A percentile compares a stretch with the other conserved stretches of the same genome.
Conservation (phyloP, 2,329 filamentous ascomycete genomes). For the Colletotrichum trifolii region DNA sequence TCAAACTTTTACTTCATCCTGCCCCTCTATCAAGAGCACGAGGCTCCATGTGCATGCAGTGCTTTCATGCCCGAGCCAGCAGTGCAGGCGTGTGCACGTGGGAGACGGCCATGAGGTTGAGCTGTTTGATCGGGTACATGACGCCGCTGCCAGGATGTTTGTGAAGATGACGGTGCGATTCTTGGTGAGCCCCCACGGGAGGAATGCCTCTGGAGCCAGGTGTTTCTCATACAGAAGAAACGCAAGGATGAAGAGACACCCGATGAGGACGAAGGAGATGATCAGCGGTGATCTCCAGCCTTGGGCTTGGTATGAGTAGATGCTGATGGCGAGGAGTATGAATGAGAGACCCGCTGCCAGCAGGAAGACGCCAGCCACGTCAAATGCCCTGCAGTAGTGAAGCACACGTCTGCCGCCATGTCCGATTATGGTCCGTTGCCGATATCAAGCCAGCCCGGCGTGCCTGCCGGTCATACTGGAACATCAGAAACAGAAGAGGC, state of each 20-base stretch:
- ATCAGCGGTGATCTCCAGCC: conserved; percentile 57
- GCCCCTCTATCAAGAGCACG: too few species aligned
- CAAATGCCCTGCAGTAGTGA: conserved; percentile 15
- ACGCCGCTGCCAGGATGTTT: conserved; percentile 36
- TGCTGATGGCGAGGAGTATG: conserved; percentile 62
- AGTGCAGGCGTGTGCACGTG: conserved; percentile 44
- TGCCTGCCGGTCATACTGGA: conserved; percentile 13
- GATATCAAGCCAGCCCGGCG: not conserved
- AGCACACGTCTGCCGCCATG: not conserved
- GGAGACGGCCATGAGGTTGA: conserved; percentile 3
- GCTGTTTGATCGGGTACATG: conserved; percentile 10
- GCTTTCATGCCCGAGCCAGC: not conserved
- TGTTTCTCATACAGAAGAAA: conserved; percentile 62
- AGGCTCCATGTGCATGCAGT: too few species aligned
- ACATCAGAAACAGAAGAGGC: conserved; percentile 6
- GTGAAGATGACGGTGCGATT: conserved; percentile 48
- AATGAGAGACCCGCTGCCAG: conserved; percentile 62
- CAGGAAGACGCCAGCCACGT: conserved; percentile 58
- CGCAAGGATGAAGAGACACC: conserved; percentile 58
- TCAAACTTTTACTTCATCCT: not conserved
- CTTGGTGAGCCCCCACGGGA: conserved; percentile 58
- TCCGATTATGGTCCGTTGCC: not conserved
- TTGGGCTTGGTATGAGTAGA: conserved; percentile 47
- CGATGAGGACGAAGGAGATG: conserved; percentile 61
- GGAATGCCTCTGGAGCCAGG: conserved; percentile 62